phyloP scores from a whole-genome alignment of 2,329 filamentous ascomycete species.

The Botryosphaeria dothidea region DNA sequence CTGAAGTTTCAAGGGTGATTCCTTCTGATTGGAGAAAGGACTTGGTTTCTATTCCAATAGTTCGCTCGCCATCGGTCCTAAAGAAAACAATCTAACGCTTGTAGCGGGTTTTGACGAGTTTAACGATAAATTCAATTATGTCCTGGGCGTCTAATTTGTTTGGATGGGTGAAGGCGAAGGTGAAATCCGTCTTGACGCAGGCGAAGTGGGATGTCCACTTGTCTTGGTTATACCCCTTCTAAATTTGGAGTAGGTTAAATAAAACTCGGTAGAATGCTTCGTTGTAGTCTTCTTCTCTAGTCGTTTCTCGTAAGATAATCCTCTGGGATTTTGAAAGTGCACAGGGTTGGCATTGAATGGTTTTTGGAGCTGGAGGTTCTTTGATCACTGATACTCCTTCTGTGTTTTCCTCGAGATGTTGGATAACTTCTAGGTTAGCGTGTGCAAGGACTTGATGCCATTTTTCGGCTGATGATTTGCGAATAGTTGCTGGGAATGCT shows the following conservation, averaged over 20 bases:
- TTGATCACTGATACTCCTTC: not conserved
- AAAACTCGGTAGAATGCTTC: not conserved
- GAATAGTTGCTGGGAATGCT: too few species aligned
- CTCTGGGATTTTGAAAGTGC: not conserved
- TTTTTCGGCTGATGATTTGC: not conserved
- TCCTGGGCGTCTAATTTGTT: not conserved
- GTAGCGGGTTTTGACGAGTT: not conserved
- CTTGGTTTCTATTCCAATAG: not conserved
- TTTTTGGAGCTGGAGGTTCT: not conserved
- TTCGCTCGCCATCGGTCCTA: not conserved
- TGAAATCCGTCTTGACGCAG: not conserved
- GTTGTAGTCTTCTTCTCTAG: not conserved
- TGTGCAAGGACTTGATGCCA: not conserved
- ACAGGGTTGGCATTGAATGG: not conserved
- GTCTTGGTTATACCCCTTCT: not conserved
- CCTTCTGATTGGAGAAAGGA: not conserved
- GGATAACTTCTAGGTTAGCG: not conserved
- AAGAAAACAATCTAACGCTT: not conserved
- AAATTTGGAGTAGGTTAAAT: not conserved
- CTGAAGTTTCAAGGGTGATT: not conserved
- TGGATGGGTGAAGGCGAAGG: not conserved
- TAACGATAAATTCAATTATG: not conserved
- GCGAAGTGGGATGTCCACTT: not conserved
- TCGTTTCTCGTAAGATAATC: not conserved
- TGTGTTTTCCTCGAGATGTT: not conserved